Evolutionary conservation across 805 yeast genomes (phyloP), one percentile per base, ranked within the genome.

Genomic region (Crinitomyces ghanaensis): DNA sequence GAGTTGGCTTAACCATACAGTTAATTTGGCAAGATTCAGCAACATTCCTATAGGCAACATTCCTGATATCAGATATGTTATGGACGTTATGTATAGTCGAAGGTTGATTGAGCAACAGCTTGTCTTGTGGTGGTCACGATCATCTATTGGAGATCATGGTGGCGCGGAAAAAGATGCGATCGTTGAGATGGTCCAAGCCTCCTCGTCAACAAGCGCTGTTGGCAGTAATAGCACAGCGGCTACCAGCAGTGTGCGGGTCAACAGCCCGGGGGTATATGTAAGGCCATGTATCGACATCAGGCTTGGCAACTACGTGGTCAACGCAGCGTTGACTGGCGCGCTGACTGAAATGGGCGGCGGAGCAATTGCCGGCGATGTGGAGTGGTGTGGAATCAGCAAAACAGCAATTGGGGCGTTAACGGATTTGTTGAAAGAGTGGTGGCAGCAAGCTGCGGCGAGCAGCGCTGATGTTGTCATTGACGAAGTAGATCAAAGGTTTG

Each of bases 121-220:
- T 26, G 77, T 88, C 4, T 59, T 93, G 19, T 91, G 98, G 97
- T 91, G 98, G 97, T 81, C 94, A 0, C 71, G 76, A 3, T 65
- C 66, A 12, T 80, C 88, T 1, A 56, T 68, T 28, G 88, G 95
- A 0, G 95, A 84, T 49, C 77, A 72, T 48, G 96, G 95, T 19
- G 95, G 94, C 1, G 50, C 60, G 27, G 86, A 84, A 51, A 70
- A 67, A 45, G 91, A 80, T 46, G 62, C 59, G 15, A 74, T 73
- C 37, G 41, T 60, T 7, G 51, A 60, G 15, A 45, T 56, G 9
- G 55, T 63, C 42, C 79, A 73, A 38, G 77, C 74, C 22, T 59
- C 76, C 28, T 74, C 72, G 11, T 76, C 83, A 43, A 86, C 93
- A 9, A 65, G 66, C 1, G n/a, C n/a, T n/a, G n/a, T n/a, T n/a